Conservation (phyloP, 495 filamentous ascomycete genomes). For the Staphylotrichum tortipilum region DNA sequence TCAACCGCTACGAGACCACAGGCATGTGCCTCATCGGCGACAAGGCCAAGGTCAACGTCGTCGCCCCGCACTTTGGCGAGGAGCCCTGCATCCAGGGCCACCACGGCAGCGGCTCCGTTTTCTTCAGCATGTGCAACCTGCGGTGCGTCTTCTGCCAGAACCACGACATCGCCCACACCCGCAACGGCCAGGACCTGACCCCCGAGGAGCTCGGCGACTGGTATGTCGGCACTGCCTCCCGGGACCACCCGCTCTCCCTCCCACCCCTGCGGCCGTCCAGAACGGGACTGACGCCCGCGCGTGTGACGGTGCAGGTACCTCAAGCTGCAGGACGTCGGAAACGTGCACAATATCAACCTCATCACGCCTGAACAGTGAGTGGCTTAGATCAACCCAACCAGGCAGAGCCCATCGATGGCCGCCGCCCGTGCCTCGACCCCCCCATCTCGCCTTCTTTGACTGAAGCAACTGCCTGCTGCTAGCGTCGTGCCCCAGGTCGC, state of each 20-base stretch:
- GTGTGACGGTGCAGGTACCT: slow-evolving; percentile 53
- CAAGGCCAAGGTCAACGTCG: slow-evolving; percentile 63
- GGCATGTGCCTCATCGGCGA: slow-evolving; percentile 67
- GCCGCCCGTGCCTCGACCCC: too few relatives aligned
- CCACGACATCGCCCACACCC: slow-evolving; percentile 66
- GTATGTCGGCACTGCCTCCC: too few relatives aligned
- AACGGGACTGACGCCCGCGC: background rate
- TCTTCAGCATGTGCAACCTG: slow-evolving; percentile 66
- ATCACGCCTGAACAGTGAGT: slow-evolving; percentile 58
- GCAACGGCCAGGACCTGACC: slow-evolving; percentile 65
- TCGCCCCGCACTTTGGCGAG: slow-evolving; percentile 67
- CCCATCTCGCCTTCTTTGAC: slow-evolving; percentile 12
- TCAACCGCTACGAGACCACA: slow-evolving; percentile 63
- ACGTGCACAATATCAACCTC: slow-evolving; percentile 73
- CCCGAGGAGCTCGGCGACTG: slow-evolving; percentile 58
- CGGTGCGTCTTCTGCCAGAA: slow-evolving; percentile 80
- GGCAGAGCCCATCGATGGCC: background rate
- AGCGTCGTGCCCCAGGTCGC: slow-evolving; percentile 66
- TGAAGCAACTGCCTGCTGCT: slow-evolving; percentile 25
- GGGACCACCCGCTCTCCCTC: too few relatives aligned
- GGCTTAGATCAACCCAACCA: too few relatives aligned
- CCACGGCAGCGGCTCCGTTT: slow-evolving; percentile 64
- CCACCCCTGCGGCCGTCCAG: background rate
- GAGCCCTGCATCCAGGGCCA: slow-evolving; percentile 63
- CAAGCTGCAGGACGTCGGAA: slow-evolving; percentile 63